These are phyloP conservation scores for Paraconiothyrium brasiliense DNA, from an alignment of 2,329 filamentous ascomycete genomes.

Conservation along the genomic window DNA sequence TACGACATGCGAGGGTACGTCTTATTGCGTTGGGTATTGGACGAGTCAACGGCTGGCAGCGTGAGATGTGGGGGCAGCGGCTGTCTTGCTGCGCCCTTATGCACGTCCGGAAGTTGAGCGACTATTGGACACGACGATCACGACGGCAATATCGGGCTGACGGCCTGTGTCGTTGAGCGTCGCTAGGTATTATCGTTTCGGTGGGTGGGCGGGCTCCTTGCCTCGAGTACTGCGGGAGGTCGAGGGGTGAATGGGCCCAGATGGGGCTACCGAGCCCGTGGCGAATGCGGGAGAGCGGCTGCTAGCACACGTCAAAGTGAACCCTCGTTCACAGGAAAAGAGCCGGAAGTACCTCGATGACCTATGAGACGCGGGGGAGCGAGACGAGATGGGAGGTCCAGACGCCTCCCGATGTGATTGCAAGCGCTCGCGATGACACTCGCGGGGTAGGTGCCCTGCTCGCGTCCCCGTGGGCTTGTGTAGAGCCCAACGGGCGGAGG, in stretches of 20 bases:
- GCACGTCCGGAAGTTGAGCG: conserved; percentile 4
- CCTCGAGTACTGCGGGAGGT: not conserved
- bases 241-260: not conserved
- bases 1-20: conserved; percentile 15
- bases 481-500: not conserved
- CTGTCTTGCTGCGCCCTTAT: conserved; percentile 3
- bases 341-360: no score
- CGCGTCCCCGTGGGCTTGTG: not conserved
- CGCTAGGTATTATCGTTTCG: not conserved
- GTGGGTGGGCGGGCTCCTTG: conserved; percentile 3
- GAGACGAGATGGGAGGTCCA: not conserved
- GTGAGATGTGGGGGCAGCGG: conserved; percentile 5
- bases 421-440: not conserved
- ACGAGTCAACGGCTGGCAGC: not conserved
- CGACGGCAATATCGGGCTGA: conserved; percentile 3
- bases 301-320: conserved; percentile 9
- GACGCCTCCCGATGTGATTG: not conserved
- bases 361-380: no score
- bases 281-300: conserved; percentile 14
- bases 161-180: not conserved
- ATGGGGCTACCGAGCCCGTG: conserved; percentile 10
- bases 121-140: not conserved
- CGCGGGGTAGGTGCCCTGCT: not conserved
- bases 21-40: not conserved
- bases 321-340: not conserved